Conservation (phyloP, 2,329 filamentous ascomycete species). For the Microsporum canis region DNA sequence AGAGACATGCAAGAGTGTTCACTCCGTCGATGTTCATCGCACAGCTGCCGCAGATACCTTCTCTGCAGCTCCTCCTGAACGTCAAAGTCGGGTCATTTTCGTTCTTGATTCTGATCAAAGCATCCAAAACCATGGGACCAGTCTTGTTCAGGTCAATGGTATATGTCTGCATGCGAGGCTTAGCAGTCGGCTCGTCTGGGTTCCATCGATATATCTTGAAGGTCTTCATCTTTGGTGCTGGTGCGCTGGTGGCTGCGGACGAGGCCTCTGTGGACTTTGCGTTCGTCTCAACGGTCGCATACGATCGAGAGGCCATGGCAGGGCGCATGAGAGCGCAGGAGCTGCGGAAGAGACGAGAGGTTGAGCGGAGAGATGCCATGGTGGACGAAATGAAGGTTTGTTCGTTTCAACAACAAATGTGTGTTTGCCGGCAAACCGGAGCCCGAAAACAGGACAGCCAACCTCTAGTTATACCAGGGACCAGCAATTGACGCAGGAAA, state of each 20-base stretch:
- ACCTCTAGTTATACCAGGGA: background rate
- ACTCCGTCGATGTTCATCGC: constrained; percentile 99
- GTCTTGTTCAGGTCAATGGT: constrained; percentile 97
- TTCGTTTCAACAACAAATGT: background rate
- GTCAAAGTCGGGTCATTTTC: constrained; percentile 94
- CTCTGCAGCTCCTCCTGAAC: constrained; percentile 89
- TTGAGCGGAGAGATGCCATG: constrained; percentile 41
- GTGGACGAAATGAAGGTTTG: constrained; percentile 13
- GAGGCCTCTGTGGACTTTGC: constrained; percentile 23
- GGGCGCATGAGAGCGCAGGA: constrained; percentile 34
- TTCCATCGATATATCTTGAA: constrained; percentile 99
- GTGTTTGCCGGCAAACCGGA: background rate
- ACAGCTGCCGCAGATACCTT: constrained; percentile 97
- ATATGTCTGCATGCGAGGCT: constrained; percentile 93
- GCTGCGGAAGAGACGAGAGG: constrained; percentile 35
- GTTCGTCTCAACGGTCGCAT: constrained; percentile 35
- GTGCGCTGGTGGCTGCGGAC: constrained; percentile 51
- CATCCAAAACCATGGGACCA: constrained; percentile 95
- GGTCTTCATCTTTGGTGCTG: constrained; percentile 64
- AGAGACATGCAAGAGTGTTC: constrained; percentile 94
- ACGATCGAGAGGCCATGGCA: constrained; percentile 30
- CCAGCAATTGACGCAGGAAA: background rate
- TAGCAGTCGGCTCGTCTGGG: constrained; percentile 79
- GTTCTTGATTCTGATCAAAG: constrained; percentile 97
- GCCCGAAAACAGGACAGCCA: background rate